Base-by-base conservation (phyloP, 2,329 filamentous ascomycete species). In the Colletotrichum nymphaeae region DNA sequence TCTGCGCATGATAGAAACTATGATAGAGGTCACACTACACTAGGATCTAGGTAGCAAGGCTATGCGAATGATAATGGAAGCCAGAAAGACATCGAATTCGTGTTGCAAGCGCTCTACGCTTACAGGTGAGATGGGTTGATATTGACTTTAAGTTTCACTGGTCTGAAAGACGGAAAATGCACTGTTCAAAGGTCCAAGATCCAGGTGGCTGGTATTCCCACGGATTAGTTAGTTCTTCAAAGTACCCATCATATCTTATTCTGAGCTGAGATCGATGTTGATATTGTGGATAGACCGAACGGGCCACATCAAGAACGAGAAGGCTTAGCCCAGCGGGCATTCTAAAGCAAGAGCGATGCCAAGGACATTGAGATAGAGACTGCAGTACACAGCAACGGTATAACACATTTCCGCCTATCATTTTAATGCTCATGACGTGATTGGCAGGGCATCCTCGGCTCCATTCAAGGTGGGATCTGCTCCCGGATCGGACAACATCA, bases 401-500 rank as follows among this genome's bases (percentile, higher is more conserved):
- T 58, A 72, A 69, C 49, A 14, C 58, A 69, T 56, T 69, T 72
- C 65, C 65, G 69, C 69, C 69, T 69, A 72, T 69, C 69, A 63
- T 4, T 53, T 28, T n/a, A 16, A 19, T 7, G 26, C 55, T 30
- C 35, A 68, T 68, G 64, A 63, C 64, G 64, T 68, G 58, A 53
- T 53, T 37, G 19, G 19, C 58, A 22, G 26, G 11, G 37, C 1
- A 16, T 59, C 6, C 4, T 7, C 30, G 5, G 11, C 57, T 37
- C 7, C 11, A 65, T 42, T 28, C 30, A 49, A 56, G 28, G 67
- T 42, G 46, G 55, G 55, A 70, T 57, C 46, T 16, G 42, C 19
- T 5, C 42, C 3, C 42, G 19, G 42, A 49, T 49, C 42, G 8
- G 42, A 11, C 3, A 49, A 3, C 42, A 4, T 4, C 42, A 22